These are phyloP conservation scores for Cynanchum wilfordii DNA, from an alignment of 257 asterid species.

Conservation along the genomic window DNA sequence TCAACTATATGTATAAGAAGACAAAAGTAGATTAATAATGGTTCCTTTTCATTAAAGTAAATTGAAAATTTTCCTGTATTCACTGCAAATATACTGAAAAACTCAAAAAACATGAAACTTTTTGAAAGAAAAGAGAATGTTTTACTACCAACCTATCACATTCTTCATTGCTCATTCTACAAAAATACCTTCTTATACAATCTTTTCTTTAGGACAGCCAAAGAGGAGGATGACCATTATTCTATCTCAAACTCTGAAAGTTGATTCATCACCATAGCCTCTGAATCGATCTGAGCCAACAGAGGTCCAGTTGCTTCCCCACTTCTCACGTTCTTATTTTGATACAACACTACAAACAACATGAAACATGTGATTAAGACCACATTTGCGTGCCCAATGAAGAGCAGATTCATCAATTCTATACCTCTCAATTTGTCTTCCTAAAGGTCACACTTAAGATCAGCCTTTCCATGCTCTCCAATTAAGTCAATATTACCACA, in stretches of 20 bases:
- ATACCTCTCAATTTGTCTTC: constrained; percentile 68
- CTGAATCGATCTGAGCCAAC: constrained; percentile 44
- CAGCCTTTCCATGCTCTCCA: constrained; percentile 30
- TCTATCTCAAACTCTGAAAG: constrained; percentile 63
- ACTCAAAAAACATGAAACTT: background rate
- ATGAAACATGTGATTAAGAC: constrained; percentile 38
- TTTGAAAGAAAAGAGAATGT: background rate
- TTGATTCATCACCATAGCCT: constrained; percentile 50
- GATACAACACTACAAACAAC: constrained; percentile 49
- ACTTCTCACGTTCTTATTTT: constrained; percentile 32
- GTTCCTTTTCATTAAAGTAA: constrained; percentile 13
- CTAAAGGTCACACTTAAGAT: constrained; percentile 64
- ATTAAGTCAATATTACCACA: constrained; percentile 45
- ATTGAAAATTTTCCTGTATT: background rate
- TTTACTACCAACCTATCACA: constrained; percentile 8
- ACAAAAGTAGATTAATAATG: background rate
- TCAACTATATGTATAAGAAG: background rate
- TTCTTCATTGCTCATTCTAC: background rate
- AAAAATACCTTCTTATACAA: background rate
- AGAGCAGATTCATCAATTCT: constrained; percentile 51
- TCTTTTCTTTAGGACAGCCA: background rate
- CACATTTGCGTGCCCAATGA: constrained; percentile 38
- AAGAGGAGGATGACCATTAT: constrained; percentile 25
- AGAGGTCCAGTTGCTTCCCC: constrained; percentile 47
- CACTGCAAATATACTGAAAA: background rate